phyloP scores from a whole-genome alignment of 441 rosid genomes.

The Biscutella laevigata region DNA sequence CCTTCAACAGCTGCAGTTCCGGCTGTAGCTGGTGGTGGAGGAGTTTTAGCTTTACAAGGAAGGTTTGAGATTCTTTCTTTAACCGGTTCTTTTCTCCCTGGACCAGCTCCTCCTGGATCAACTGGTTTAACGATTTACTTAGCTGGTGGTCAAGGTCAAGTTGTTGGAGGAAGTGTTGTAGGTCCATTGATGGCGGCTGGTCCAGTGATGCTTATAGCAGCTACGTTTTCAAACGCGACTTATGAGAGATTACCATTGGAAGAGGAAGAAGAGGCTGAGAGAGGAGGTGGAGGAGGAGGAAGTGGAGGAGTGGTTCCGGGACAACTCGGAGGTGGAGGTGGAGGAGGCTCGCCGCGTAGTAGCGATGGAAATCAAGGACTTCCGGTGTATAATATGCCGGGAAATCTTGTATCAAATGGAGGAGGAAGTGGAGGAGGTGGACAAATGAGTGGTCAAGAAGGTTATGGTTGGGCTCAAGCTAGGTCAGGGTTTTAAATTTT shows the following conservation, averaged over 20 bases:
- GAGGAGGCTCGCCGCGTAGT: slow-evolving; percentile 33
- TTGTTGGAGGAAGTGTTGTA: slow-evolving; percentile 50
- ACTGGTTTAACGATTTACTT: slow-evolving; percentile 47
- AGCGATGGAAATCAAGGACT: slow-evolving; percentile 32
- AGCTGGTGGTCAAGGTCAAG: slow-evolving; percentile 57
- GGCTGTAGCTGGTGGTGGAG: slow-evolving; percentile 18
- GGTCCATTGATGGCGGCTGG: slow-evolving; percentile 47
- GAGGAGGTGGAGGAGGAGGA: slow-evolving; percentile 29
- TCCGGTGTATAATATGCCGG: slow-evolving; percentile 45
- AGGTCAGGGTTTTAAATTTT: slow-evolving; percentile 39
- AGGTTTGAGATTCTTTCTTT: slow-evolving; percentile 59
- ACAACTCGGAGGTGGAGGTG: slow-evolving; percentile 25
- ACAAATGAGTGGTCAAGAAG: slow-evolving; percentile 47
- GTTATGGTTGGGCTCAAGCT: slow-evolving; percentile 47
- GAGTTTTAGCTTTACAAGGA: slow-evolving; percentile 61
- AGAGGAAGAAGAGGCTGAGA: slow-evolving; percentile 42
- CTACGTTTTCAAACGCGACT: slow-evolving; percentile 51
- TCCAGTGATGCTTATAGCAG: slow-evolving; percentile 49
- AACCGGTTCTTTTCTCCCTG: slow-evolving; percentile 56
- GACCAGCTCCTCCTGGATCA: slow-evolving; percentile 56
- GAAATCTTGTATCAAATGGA: slow-evolving; percentile 43
- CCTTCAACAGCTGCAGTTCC: slow-evolving; percentile 27
- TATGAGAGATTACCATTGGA: slow-evolving; percentile 58
- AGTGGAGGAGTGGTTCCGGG: slow-evolving; percentile 27
- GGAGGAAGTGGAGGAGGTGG: slow-evolving; percentile 31